These are phyloP conservation scores for Cyclostephanos tholiformis DNA, from an alignment of 108 stramenopile genomes.

Conservation along the genomic window DNA sequence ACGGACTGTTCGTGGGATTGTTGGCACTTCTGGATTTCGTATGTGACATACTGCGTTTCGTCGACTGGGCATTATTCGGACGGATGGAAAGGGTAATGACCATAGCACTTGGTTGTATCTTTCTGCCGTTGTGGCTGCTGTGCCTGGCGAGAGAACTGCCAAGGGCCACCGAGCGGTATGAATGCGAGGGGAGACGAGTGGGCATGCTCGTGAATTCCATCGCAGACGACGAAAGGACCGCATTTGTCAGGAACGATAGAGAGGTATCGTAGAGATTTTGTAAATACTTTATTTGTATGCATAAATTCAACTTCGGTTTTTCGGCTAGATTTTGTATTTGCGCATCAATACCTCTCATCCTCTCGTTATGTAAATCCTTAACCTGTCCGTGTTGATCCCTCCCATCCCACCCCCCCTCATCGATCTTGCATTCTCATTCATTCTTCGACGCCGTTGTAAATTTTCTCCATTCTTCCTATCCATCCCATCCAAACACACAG, in stretches of 20 bases:
- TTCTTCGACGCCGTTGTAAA: too few relatives aligned
- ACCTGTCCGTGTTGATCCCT: too few relatives aligned
- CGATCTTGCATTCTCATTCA: too few relatives aligned
- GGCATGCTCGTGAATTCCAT: neutral
- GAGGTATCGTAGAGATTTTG: slow-evolving; percentile 7
- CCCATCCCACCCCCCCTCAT: too few relatives aligned
- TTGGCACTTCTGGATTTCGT: slow-evolving; percentile 65
- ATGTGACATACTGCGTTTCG: slow-evolving; percentile 62
- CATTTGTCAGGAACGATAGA: slow-evolving; percentile 16
- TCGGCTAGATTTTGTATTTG: too few relatives aligned
- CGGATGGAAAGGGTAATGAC: slow-evolving; percentile 54
- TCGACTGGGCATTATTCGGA: slow-evolving; percentile 51
- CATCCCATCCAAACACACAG: too few relatives aligned
- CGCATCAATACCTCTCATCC: neutral
- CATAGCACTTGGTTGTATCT: slow-evolving; percentile 52
- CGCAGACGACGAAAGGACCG: neutral
- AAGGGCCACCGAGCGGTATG: slow-evolving; percentile 38
- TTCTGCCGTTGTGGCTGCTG: slow-evolving; percentile 68
- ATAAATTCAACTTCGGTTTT: neutral
- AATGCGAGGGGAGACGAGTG: slow-evolving; percentile 21
- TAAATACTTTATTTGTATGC: neutral
- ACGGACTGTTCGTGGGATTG: slow-evolving; percentile 58
- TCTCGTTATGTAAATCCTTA: neutral
- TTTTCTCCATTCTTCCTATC: too few relatives aligned
- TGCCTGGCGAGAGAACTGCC: slow-evolving; percentile 58